Percentiles rank a stretch among this genome's conserved stretches.
phyloP scores from a whole-genome alignment of 768 basidiomycete genomes.

The Brasilioporus rufonigricans region DNA sequence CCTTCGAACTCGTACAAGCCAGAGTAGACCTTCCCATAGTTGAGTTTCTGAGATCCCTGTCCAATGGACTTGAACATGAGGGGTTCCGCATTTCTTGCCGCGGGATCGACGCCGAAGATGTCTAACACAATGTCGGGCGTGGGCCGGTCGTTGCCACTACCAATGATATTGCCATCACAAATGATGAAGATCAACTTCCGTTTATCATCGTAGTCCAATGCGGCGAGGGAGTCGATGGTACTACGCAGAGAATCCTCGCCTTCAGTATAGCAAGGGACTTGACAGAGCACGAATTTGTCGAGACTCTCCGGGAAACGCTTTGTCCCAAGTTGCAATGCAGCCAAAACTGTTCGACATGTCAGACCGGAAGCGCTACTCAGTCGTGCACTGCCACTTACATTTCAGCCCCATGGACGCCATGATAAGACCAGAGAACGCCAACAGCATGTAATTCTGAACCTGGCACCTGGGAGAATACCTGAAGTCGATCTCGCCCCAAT shows the following conservation, averaged over 20 bases:
- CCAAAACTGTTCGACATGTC: constrained; percentile 45
- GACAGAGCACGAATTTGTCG: constrained; percentile 69
- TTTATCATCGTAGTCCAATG: constrained; percentile 67
- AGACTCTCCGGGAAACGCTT: constrained; percentile 64
- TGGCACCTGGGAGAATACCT: constrained; percentile 52
- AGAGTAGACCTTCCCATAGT: constrained; percentile 70
- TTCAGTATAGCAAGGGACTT: constrained; percentile 71
- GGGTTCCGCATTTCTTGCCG: constrained; percentile 60
- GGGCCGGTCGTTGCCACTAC: constrained; percentile 63
- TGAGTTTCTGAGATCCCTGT: constrained; percentile 63
- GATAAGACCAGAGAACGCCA: constrained; percentile 54
- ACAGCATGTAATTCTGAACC: constrained; percentile 59
- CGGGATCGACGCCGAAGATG: constrained; percentile 63
- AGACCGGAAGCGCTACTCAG: constrained; percentile 4
- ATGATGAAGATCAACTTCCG: constrained; percentile 65
- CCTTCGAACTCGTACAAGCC: constrained; percentile 70
- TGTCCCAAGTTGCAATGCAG: constrained; percentile 57
- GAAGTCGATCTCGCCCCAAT: constrained; percentile 56
- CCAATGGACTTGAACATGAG: constrained; percentile 68
- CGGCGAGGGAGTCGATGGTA: constrained; percentile 67
- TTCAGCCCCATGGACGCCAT: constrained; percentile 56
- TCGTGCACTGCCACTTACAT: constrained; percentile 41
- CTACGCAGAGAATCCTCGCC: constrained; percentile 66
- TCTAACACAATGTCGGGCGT: constrained; percentile 68
- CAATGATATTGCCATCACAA: constrained; percentile 72